A percentile compares a stretch with the other conserved stretches of the same genome.
phyloP scores from a whole-genome alignment of 2,329 filamentous ascomycete species.

The Grosmannia penicillata region DNA sequence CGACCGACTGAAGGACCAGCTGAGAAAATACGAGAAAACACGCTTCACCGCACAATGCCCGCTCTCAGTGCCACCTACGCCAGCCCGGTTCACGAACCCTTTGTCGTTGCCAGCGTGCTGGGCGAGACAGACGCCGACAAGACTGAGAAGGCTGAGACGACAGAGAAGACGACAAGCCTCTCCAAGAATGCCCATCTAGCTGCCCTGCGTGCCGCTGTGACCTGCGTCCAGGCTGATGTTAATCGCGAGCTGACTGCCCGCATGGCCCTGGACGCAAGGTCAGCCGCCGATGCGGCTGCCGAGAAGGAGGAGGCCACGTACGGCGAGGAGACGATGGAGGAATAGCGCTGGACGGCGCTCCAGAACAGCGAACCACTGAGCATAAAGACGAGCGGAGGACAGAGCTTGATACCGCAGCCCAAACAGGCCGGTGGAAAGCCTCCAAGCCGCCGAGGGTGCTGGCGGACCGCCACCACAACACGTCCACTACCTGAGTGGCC shows the following conservation, averaged over 20 bases:
- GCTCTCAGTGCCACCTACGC: conserved; percentile 6
- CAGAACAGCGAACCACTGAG: no score
- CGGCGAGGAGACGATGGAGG: conserved; percentile 53
- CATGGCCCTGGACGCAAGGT: conserved; percentile 57
- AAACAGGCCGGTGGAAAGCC: no score
- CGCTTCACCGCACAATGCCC: no score
- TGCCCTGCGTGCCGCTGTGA: conserved; percentile 40
- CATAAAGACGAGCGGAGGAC: no score
- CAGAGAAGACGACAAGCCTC: no score
- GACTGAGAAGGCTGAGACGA: background rate
- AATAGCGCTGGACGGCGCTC: no score
- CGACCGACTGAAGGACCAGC: no score
- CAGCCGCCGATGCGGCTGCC: conserved; percentile 31
- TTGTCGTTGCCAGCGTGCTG: conserved; percentile 1
- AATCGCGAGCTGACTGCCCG: conserved; percentile 57
- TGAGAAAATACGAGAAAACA: no score
- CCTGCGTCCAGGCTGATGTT: conserved; percentile 46
- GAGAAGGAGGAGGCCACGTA: conserved; percentile 62
- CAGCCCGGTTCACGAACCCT: conserved; percentile 6
- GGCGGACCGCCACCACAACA: no score
- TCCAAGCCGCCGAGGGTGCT: no score
- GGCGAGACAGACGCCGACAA: conserved; percentile 15
- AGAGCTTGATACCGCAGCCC: no score
- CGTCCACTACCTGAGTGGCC: no score
- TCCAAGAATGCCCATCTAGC: conserved; percentile 37